phyloP scores from a whole-genome alignment of 164 flowering plant genomes.

The Brasenia schreberi region DNA sequence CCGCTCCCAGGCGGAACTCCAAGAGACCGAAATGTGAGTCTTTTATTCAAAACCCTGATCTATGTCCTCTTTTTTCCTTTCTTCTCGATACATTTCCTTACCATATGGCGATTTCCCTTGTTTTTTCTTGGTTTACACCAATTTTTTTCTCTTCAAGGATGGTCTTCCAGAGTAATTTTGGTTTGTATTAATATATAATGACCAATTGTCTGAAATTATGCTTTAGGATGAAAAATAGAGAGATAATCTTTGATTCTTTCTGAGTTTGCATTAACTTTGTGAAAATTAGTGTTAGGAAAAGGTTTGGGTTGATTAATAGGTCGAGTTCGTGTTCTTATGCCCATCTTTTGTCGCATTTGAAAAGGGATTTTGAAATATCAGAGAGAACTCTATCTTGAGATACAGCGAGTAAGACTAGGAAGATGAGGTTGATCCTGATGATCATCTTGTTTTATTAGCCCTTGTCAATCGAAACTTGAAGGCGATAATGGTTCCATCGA shows the following conservation, averaged over 20 bases:
- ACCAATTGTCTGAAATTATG: background rate
- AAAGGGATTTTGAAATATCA: too few species aligned
- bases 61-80: background rate
- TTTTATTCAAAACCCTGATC: background rate
- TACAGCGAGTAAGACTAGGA: too few species aligned
- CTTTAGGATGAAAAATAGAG: background rate
- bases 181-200: background rate
- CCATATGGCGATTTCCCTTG: background rate
- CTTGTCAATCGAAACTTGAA: too few species aligned
- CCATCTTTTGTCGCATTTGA: too few species aligned
- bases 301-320: too few species aligned
- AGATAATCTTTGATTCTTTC: background rate
- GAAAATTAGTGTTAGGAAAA: background rate
- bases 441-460: too few species aligned
- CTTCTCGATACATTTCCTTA: background rate
- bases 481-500: too few species aligned
- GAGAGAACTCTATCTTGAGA: too few species aligned
- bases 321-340: too few species aligned
- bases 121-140: background rate
- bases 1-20: conserved; percentile 16
- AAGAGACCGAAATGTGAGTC: conserved; percentile 21
- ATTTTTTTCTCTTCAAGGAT: background rate
- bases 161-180: background rate
- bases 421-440: too few species aligned
- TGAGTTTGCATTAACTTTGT: background rate